These are phyloP conservation scores for Sanghuangporus baumii DNA, from an alignment of 1,284 basidiomycete genomes.

Conservation along the genomic window DNA sequence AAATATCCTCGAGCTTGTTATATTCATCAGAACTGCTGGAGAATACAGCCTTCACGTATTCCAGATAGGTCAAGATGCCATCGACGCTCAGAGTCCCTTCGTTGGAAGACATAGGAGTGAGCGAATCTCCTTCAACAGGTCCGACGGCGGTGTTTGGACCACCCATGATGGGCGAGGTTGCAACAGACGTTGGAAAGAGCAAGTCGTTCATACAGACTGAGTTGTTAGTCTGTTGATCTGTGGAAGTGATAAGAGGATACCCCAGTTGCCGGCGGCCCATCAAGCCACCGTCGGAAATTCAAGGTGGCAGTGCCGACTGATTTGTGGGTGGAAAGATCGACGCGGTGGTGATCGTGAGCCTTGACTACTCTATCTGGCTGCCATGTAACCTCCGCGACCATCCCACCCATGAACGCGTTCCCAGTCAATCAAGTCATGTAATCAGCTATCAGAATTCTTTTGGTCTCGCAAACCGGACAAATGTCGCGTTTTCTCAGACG, in stretches of 20 bases:
- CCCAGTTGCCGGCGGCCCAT: no score
- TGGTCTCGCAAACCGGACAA: background rate
- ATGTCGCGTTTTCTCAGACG: background rate
- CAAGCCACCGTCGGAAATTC: no score
- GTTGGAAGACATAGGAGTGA: background rate
- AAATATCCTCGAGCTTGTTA: slow-evolving; percentile 92
- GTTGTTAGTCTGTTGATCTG: background rate
- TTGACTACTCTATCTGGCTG: background rate
- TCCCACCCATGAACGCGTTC: no score
- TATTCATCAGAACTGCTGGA: slow-evolving; percentile 86
- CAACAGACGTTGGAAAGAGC: background rate
- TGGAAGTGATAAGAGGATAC: no score
- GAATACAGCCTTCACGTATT: slow-evolving; percentile 89
- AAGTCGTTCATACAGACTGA: background rate
- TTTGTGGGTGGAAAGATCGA: background rate
- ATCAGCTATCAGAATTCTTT: no score
- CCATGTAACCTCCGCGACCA: background rate
- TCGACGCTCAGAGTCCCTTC: slow-evolving; percentile 59
- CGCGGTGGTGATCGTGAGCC: background rate
- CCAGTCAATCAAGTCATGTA: background rate
- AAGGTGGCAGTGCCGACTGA: no score
- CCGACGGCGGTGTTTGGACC: no score
- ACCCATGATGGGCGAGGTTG: background rate
- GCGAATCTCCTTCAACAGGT: no score
- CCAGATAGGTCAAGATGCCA: slow-evolving; percentile 91